Conservation (phyloP, 495 filamentous ascomycete species). For the Apiosordaria backusii region DNA sequence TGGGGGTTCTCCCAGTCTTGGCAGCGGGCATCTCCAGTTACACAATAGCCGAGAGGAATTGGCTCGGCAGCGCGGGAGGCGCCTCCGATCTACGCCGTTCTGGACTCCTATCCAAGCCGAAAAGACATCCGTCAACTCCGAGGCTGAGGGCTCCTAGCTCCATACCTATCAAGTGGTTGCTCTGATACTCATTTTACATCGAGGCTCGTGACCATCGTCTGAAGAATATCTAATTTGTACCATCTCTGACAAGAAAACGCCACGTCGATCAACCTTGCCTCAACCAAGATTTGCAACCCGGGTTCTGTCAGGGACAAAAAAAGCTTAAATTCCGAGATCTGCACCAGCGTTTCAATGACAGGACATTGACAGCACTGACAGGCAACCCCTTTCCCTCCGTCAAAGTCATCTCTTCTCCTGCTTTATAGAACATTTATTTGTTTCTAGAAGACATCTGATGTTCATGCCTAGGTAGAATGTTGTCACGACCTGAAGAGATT, state of each 20-base stretch:
- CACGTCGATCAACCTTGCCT: not conserved
- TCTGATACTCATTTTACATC: not conserved
- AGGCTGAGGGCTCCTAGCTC: not conserved
- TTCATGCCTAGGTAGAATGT: not conserved
- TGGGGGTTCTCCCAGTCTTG: conserved; percentile 10
- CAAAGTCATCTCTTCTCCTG: not conserved
- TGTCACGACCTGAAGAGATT: not conserved
- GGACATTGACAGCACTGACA: not conserved
- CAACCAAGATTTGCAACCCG: not conserved
- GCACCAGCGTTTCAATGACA: not conserved
- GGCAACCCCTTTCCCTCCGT: not conserved
- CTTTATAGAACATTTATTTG: not conserved
- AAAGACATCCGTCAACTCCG: conserved; percentile 12
- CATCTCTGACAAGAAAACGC: not conserved
- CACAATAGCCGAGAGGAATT: conserved; percentile 20
- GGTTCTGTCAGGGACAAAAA: not conserved
- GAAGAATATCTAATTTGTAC: too few species aligned
- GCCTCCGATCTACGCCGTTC: conserved; percentile 1
- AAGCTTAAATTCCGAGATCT: conserved; percentile 8
- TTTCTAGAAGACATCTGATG: not conserved
- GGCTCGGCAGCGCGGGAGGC: conserved; percentile 4
- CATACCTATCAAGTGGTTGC: too few species aligned
- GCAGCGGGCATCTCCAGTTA: conserved; percentile 10
- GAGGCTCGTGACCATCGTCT: too few species aligned
- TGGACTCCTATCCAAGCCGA: conserved; percentile 5